A percentile compares a stretch with the other conserved stretches of the same genome.
phyloP scores from a whole-genome alignment of 305 asterid genomes.

The Nicotiana rustica region DNA sequence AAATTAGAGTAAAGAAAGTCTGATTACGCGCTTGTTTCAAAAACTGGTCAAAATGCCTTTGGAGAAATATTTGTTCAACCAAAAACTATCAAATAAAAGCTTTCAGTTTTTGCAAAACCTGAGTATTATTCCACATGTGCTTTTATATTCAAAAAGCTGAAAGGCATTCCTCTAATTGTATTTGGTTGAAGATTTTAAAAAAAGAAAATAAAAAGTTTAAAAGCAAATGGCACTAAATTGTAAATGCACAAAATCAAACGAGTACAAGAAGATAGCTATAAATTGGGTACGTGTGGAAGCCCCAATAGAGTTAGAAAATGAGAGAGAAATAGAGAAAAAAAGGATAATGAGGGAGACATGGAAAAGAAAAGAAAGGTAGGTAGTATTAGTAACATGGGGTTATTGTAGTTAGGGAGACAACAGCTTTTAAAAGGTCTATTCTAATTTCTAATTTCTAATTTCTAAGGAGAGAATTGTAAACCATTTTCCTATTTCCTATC shows the following conservation, averaged over 20 bases:
- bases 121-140: background rate
- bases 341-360: slow-evolving; percentile 49
- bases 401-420: slow-evolving; percentile 61
- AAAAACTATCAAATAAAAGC: too few species aligned
- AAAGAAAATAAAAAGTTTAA: too few species aligned
- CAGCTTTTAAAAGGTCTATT: slow-evolving; percentile 44
- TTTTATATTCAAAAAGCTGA: background rate
- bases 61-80: too few species aligned
- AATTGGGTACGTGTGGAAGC: background rate
- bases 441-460: background rate
- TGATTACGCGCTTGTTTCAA: too few species aligned
- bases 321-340: background rate
- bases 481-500: slow-evolving; percentile 11
- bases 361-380: slow-evolving; percentile 44
- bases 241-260: background rate
- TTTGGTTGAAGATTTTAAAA: too few species aligned
- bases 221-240: too few species aligned
- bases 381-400: slow-evolving; percentile 61
- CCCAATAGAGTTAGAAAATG: background rate
- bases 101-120: background rate
- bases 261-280: background rate
- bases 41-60: too few species aligned
- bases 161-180: too few species aligned
- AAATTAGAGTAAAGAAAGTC: too few species aligned
- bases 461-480: slow-evolving; percentile 2